These are phyloP conservation scores for Puccinia horiana DNA, from an alignment of 1,284 basidiomycete genomes.

Conservation along the genomic window DNA sequence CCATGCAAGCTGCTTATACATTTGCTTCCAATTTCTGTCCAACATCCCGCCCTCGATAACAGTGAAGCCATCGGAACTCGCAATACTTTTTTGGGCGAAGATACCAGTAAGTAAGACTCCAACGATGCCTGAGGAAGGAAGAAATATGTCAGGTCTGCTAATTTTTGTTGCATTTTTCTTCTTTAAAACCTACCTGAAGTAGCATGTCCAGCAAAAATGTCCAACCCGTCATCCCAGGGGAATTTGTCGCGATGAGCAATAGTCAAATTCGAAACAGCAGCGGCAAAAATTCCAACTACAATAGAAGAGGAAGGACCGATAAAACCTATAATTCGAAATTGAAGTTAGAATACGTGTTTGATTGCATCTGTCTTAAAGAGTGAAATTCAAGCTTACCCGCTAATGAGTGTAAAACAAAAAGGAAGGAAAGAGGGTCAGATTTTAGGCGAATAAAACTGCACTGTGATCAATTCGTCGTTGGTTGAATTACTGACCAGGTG, in stretches of 20 bases:
- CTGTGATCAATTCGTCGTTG: background rate
- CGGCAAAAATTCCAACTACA: slow-evolving; percentile 72
- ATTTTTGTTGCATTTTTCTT: slow-evolving; percentile 15
- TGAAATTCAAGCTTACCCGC: slow-evolving; percentile 21
- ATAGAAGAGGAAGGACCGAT: slow-evolving; percentile 67
- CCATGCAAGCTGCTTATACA: slow-evolving; percentile 82
- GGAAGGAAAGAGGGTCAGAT: background rate
- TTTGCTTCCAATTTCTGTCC: slow-evolving; percentile 69
- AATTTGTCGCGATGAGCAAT: slow-evolving; percentile 71
- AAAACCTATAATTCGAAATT: slow-evolving; percentile 48
- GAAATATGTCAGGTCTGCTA: slow-evolving; percentile 64
- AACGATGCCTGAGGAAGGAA: slow-evolving; percentile 57
- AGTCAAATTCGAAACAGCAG: slow-evolving; percentile 78
- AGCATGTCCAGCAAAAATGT: slow-evolving; percentile 57
- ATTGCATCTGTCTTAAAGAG: background rate
- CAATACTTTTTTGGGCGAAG: slow-evolving; percentile 77
- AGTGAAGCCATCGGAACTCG: slow-evolving; percentile 67
- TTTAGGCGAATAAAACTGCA: background rate
- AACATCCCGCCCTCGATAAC: slow-evolving; percentile 72
- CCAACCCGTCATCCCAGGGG: slow-evolving; percentile 74
- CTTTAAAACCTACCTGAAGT: slow-evolving; percentile 40
- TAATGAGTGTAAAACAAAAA: background rate
- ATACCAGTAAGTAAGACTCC: slow-evolving; percentile 61
- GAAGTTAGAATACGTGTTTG: background rate
- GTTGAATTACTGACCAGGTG: slow-evolving; percentile 58